These are phyloP conservation scores for Vigna hirtella DNA, from an alignment of 306 rosid species.

Conservation along the genomic window DNA sequence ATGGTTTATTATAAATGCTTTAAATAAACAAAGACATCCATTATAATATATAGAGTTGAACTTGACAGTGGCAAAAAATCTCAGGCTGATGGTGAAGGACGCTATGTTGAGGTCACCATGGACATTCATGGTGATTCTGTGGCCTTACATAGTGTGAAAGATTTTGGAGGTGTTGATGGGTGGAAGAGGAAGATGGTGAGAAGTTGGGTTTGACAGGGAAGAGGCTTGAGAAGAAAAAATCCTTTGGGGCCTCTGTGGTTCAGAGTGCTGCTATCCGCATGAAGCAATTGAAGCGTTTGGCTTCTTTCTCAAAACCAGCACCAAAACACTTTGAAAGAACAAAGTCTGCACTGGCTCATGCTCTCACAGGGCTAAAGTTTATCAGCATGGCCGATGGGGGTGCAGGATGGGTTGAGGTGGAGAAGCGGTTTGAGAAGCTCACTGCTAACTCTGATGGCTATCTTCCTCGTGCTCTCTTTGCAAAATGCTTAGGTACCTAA, in stretches of 20 bases:
- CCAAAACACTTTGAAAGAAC: constrained; percentile 50
- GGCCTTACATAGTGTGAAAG: constrained; percentile 57
- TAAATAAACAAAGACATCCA: not conserved
- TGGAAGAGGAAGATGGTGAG: constrained; percentile 36
- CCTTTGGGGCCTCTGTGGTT: constrained; percentile 51
- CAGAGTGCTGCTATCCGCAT: constrained; percentile 52
- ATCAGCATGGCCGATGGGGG: constrained; percentile 52
- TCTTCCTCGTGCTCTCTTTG: constrained; percentile 64
- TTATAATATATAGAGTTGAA: not conserved
- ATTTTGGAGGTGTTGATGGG: constrained; percentile 33
- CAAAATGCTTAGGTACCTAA: constrained; percentile 63
- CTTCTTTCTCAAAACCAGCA: constrained; percentile 55
- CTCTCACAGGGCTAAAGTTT: constrained; percentile 64
- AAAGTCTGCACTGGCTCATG: constrained; percentile 56
- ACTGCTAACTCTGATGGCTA: constrained; percentile 57
- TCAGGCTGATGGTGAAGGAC: constrained; percentile 36
- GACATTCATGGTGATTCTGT: constrained; percentile 54
- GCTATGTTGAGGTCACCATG: constrained; percentile 58
- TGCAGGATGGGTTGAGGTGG: constrained; percentile 62
- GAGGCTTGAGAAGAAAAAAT: constrained; percentile 48
- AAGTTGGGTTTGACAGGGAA: constrained; percentile 44
- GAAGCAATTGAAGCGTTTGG: constrained; percentile 60
- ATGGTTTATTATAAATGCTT: not conserved
- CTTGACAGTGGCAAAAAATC: constrained; percentile 38
- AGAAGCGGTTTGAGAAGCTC: constrained; percentile 54